Percentiles rank a stretch among this genome's conserved stretches.
Conservation (phyloP, 1,284 basidiomycete species). For the Bjerkandera adusta region DNA sequence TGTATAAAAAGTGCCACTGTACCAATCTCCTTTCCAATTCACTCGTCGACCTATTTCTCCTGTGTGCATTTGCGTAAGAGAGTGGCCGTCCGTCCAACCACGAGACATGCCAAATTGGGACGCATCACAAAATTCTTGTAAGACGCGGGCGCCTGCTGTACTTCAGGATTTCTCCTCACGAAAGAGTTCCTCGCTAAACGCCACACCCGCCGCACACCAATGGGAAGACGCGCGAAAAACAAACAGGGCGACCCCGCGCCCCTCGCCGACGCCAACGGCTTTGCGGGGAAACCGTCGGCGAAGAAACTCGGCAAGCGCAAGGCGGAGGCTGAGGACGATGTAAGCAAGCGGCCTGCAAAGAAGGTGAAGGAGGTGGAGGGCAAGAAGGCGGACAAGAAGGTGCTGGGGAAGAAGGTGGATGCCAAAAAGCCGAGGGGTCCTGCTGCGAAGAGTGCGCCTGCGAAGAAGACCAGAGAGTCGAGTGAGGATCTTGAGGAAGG, state of each 20-base stretch:
- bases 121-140: constrained; percentile 7
- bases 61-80: too few relatives aligned
- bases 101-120: constrained; percentile 7
- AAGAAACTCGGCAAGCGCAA: constrained; percentile 76
- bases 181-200: too few relatives aligned
- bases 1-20: too few relatives aligned
- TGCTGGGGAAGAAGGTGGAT: constrained; percentile 13
- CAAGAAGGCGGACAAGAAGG: constrained; percentile 24
- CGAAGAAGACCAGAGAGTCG: constrained; percentile 23
- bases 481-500: constrained; percentile 23
- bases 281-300: constrained; percentile 32
- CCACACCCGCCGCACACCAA: constrained; percentile 30
- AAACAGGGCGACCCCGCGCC: constrained; percentile 83
- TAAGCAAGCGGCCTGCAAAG: constrained; percentile 21
- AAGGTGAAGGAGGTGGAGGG: constrained; percentile 17
- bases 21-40: too few relatives aligned
- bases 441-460: constrained; percentile 20
- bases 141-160: neutral
- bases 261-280: constrained; percentile 40
- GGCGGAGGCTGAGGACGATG: constrained; percentile 49
- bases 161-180: neutral
- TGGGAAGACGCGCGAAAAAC: constrained; percentile 90
- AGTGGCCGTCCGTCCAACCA: neutral
- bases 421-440: constrained; percentile 33
- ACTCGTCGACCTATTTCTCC: too few relatives aligned